Percentiles rank a stretch among this genome's conserved stretches.
Conservation (phyloP, 768 basidiomycete genomes). For the Mycena alexandri region DNA sequence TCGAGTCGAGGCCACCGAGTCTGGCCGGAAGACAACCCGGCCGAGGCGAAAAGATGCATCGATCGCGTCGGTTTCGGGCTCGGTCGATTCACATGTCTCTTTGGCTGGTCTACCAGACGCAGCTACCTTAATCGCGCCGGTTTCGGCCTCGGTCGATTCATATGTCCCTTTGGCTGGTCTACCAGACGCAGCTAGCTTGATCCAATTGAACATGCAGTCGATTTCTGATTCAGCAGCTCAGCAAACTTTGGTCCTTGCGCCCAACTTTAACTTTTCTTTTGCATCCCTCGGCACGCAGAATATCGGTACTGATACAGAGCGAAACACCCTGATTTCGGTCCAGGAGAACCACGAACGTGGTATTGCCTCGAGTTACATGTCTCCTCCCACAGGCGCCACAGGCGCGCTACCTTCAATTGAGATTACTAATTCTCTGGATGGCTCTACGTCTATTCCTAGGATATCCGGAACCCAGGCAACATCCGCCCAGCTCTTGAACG, state of each 20-base stretch:
- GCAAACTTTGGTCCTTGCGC: neutral
- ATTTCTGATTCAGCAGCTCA: neutral
- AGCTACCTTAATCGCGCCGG: neutral
- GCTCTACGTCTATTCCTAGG: neutral
- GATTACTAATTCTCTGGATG: neutral
- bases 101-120: neutral
- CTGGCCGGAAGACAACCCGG: slow-evolving; percentile 9
- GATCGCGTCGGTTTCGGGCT: neutral
- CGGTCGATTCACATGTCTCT: neutral
- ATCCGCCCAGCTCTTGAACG: neutral
- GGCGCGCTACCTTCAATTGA: neutral
- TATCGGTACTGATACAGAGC: too few relatives aligned
- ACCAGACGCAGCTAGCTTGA: neutral
- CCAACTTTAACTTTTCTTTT: neutral
- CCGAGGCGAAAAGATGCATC: neutral
- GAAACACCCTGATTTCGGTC: too few relatives aligned
- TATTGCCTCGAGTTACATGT: neutral
- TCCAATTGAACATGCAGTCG: neutral
- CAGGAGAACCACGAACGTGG: too few relatives aligned
- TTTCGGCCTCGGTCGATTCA: neutral
- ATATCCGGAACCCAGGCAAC: neutral
- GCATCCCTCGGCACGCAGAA: neutral
- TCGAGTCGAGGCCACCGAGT: neutral
- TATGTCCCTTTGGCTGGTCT: neutral
- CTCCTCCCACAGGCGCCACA: neutral